phyloP scores from a whole-genome alignment of 2,329 filamentous ascomycete species.

The Hymenoscyphus scutula region DNA sequence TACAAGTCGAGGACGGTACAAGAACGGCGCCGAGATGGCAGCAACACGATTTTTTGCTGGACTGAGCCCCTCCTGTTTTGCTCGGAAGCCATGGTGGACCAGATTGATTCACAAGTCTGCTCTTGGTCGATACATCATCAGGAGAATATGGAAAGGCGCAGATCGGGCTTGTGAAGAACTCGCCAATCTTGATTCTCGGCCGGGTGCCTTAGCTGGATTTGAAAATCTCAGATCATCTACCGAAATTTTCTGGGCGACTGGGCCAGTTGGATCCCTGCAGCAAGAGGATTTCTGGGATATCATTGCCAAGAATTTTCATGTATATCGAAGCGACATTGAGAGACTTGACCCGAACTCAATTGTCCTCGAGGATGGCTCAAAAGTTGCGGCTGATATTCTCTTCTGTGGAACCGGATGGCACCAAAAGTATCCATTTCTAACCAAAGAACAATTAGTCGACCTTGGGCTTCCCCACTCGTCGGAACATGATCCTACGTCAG shows the following conservation, averaged over 20 bases:
- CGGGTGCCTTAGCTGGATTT: background rate
- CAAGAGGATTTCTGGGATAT: slow-evolving; percentile 9
- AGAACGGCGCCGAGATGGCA: background rate
- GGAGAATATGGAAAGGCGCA: background rate
- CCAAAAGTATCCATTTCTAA: slow-evolving; percentile 27
- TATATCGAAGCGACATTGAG: background rate
- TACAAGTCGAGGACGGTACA: background rate
- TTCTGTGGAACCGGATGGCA: slow-evolving; percentile 33
- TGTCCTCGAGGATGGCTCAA: background rate
- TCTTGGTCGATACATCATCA: background rate
- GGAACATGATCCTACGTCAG: slow-evolving; percentile 18
- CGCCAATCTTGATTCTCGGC: background rate
- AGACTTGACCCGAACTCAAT: background rate
- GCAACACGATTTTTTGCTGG: background rate
- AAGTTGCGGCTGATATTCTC: slow-evolving; percentile 26
- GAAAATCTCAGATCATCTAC: background rate
- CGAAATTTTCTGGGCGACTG: slow-evolving; percentile 41
- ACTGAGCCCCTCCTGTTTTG: background rate
- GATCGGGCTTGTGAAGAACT: background rate
- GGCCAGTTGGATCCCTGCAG: background rate
- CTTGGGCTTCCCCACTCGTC: slow-evolving; percentile 27
- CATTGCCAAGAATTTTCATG: background rate
- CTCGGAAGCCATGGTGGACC: background rate
- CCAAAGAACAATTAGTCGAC: slow-evolving; percentile 19
- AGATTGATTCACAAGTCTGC: background rate